These are phyloP conservation scores for Xerocomus amazonicus DNA, from an alignment of 1,284 basidiomycete genomes.

Conservation along the genomic window DNA sequence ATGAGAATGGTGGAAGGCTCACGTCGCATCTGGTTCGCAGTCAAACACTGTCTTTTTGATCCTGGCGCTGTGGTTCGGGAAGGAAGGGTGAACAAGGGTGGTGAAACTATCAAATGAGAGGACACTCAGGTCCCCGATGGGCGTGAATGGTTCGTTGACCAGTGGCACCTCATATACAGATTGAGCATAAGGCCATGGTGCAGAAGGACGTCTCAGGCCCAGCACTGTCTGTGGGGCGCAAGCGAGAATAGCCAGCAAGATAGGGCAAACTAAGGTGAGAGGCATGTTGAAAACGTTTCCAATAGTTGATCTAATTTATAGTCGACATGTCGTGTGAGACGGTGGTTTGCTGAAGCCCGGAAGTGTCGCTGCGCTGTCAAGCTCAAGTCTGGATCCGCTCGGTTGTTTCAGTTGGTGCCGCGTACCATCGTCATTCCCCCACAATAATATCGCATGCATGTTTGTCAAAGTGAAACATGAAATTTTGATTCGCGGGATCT, in stretches of 20 bases:
- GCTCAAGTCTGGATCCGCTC: no score
- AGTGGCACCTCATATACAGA: constrained; percentile 5
- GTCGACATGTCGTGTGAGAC: no score
- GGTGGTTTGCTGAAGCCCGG: no score
- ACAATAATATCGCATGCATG: no score
- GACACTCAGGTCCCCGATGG: constrained; percentile 28
- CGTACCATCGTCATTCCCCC: no score
- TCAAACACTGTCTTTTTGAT: constrained; percentile 39
- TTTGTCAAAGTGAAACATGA: no score
- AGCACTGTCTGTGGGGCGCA: constrained; percentile 11
- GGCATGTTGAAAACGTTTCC: constrained; percentile 1
- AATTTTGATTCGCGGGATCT: no score
- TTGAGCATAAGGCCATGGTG: background rate
- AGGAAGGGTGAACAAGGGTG: constrained; percentile 45
- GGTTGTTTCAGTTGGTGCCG: no score
- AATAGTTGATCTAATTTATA: no score
- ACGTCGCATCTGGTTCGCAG: constrained; percentile 22
- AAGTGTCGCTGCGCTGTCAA: no score
- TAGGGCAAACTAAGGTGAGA: background rate
- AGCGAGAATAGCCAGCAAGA: constrained; percentile 6
- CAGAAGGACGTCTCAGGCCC: background rate
- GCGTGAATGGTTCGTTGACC: constrained; percentile 16
- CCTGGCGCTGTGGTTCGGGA: constrained; percentile 47
- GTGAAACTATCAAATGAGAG: constrained; percentile 45
- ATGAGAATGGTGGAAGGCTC: constrained; percentile 15